phyloP scores from a whole-genome alignment of 768 basidiomycete species.

The Cyclocybe aegerita region DNA sequence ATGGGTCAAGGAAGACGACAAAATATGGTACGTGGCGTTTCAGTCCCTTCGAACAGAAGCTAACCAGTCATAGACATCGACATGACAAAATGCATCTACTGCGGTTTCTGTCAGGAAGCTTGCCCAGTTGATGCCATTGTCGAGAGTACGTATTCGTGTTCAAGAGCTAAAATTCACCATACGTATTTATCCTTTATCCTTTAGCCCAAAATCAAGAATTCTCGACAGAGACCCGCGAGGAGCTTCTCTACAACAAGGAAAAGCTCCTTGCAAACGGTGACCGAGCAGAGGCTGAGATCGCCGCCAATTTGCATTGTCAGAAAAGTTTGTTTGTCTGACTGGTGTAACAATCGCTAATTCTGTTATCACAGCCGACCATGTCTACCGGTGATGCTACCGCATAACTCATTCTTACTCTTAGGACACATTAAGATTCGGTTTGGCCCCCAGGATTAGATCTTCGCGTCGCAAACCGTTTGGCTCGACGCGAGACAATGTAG shows the following conservation, averaged over 20 bases:
- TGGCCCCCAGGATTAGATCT: too few species aligned
- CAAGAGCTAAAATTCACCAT: neutral
- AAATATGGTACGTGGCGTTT: slow-evolving; percentile 74
- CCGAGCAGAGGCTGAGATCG: slow-evolving; percentile 95
- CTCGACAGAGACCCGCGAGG: slow-evolving; percentile 97
- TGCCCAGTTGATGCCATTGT: slow-evolving; percentile 99
- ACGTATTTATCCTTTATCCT: slow-evolving; percentile 8
- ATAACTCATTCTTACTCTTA: too few species aligned
- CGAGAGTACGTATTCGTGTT: slow-evolving; percentile 68
- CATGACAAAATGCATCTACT: slow-evolving; percentile 99
- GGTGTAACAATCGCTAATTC: slow-evolving; percentile 18
- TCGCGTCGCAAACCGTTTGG: too few species aligned
- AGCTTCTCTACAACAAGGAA: slow-evolving; percentile 99
- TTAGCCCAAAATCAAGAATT: slow-evolving; percentile 96
- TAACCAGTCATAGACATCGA: slow-evolving; percentile 73
- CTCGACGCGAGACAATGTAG: too few species aligned
- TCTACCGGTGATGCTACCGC: slow-evolving; percentile 60
- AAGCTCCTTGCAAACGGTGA: slow-evolving; percentile 96
- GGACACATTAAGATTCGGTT: too few species aligned
- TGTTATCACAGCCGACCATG: slow-evolving; percentile 69
- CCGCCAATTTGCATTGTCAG: slow-evolving; percentile 85
- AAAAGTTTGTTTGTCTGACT: slow-evolving; percentile 10
- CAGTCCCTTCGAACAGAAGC: slow-evolving; percentile 4
- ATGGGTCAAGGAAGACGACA: slow-evolving; percentile 95
- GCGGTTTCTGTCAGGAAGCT: slow-evolving; percentile 99